These are phyloP conservation scores for Pinus taeda DNA, from an alignment of 75 land plant genomes.

Conservation along the genomic window DNA sequence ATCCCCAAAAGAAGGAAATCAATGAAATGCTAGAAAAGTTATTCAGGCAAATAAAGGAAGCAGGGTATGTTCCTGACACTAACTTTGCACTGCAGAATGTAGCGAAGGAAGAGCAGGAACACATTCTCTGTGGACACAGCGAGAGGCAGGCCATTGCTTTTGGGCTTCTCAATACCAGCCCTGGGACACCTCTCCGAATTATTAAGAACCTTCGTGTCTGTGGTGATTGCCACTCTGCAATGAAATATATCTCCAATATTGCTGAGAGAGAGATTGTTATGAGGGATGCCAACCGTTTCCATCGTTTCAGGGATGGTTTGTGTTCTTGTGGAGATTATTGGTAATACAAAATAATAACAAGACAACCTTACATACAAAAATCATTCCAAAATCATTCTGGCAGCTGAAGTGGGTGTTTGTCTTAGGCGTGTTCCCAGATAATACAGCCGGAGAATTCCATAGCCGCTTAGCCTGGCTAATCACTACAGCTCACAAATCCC, in stretches of 20 bases:
- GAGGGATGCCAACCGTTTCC: constrained; percentile 9
- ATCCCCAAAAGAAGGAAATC: constrained; percentile 1
- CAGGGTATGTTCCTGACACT: neutral
- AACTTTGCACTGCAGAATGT: neutral
- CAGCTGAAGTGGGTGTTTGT: no score
- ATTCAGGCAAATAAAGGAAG: neutral
- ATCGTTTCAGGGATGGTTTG: neutral
- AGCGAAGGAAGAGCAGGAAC: neutral
- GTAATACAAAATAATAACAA: neutral
- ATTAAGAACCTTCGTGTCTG: constrained; percentile 2
- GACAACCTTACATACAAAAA: no score
- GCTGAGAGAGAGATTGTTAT: neutral
- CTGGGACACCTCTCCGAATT: neutral
- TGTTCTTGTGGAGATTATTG: constrained; percentile 11
- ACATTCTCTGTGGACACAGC: neutral
- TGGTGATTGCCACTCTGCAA: constrained; percentile 4
- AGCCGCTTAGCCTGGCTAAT: no score
- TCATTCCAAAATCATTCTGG: no score
- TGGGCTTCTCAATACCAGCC: neutral
- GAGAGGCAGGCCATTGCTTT: constrained; percentile 8
- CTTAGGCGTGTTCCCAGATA: no score
- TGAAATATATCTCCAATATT: constrained; percentile 3
- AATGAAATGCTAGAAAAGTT: neutral
- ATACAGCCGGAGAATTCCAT: no score
- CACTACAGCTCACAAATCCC: no score